Conservation (phyloP, 805 yeast species). For the Yamadazyma tumulicola region DNA sequence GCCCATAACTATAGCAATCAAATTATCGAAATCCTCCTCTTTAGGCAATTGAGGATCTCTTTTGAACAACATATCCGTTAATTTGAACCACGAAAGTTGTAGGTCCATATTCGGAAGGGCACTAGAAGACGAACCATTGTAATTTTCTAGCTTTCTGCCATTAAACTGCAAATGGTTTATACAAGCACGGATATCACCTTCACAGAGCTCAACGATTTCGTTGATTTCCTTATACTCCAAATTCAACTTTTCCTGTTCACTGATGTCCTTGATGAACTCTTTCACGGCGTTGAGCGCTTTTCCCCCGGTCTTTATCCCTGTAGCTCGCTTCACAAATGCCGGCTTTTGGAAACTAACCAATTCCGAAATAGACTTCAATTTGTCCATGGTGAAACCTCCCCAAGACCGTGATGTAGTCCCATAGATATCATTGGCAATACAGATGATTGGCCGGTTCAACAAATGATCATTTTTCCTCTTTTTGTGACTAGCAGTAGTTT, state of each 20-base stretch:
- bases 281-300: constrained; percentile 35
- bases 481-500: constrained; percentile 3
- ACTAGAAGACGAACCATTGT: neutral
- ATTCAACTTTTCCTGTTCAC: constrained; percentile 50
- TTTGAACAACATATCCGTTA: constrained; percentile 60
- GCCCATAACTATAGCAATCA: constrained; percentile 44
- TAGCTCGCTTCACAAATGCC: constrained; percentile 39
- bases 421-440: constrained; percentile 86
- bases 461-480: constrained; percentile 28
- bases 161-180: constrained; percentile 77
- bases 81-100: constrained; percentile 61
- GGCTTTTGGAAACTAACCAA: constrained; percentile 65
- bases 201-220: constrained; percentile 65
- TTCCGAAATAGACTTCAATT: constrained; percentile 70
- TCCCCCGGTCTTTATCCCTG: constrained; percentile 38
- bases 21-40: constrained; percentile 44
- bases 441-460: constrained; percentile 80
- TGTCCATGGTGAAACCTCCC: constrained; percentile 58
- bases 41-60: constrained; percentile 45
- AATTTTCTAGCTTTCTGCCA: constrained; percentile 15
- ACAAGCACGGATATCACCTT: constrained; percentile 84
- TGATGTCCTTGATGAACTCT: constrained; percentile 43
- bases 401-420: constrained; percentile 32
- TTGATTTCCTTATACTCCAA: constrained; percentile 51
- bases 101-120: constrained; percentile 58